phyloP scores from a whole-genome alignment of 164 flowering plant genomes.

The Chimonanthus praecox region DNA sequence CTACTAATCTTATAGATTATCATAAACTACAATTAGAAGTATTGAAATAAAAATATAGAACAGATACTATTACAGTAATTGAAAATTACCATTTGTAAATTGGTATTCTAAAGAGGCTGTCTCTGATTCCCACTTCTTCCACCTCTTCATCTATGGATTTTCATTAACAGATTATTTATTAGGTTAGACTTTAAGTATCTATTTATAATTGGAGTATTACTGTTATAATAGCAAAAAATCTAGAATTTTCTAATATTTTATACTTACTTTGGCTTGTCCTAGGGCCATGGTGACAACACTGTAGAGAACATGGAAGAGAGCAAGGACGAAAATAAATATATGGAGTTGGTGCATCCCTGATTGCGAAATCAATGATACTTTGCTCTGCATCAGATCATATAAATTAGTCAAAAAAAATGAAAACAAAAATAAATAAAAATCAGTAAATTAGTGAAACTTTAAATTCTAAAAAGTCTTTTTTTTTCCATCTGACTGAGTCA shows the following conservation, averaged over 20 bases:
- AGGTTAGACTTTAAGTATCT: not conserved
- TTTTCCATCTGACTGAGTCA: not conserved
- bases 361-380: conserved; percentile 42
- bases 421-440: too few relatives aligned
- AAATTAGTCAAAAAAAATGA: not conserved
- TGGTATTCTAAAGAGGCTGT: conserved; percentile 55
- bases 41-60: not conserved
- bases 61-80: too few relatives aligned
- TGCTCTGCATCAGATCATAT: conserved; percentile 20
- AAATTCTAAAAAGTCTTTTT: not conserved
- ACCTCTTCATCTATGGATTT: conserved; percentile 52
- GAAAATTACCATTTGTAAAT: conserved; percentile 41
- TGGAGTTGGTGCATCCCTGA: conserved; percentile 59
- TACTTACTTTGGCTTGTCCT: conserved; percentile 48
- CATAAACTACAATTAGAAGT: not conserved
- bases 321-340: conserved; percentile 59
- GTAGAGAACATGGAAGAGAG: conserved; percentile 62
- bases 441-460: not conserved
- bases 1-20: not conserved
- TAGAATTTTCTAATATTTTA: not conserved
- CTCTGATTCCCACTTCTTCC: conserved; percentile 69
- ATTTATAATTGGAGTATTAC: not conserved
- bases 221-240: not conserved
- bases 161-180: not conserved
- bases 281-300: conserved; percentile 52